Evolutionary conservation across 805 yeast species (phyloP).

Genomic region (Kazachstania bromeliacearum): DNA sequence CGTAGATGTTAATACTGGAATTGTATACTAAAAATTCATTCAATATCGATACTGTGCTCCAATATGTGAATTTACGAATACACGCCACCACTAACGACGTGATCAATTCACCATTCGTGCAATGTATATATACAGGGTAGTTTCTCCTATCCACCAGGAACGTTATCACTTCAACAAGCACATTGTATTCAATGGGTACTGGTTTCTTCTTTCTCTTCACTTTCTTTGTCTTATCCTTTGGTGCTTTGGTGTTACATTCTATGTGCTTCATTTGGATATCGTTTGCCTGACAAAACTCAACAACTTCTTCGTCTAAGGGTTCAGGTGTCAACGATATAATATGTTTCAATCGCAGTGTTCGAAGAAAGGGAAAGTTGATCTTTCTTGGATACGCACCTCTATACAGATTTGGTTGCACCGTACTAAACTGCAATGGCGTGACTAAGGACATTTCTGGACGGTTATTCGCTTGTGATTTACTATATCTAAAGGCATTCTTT

Average conservation of each 20-base stretch:
- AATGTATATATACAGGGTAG: constrained; percentile 75
- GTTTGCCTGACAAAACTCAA: constrained; percentile 42
- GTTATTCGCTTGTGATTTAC: background rate
- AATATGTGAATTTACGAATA: constrained; percentile 66
- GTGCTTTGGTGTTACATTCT: constrained; percentile 5
- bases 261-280: constrained; percentile 61
- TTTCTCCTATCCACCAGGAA: constrained; percentile 47
- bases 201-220: constrained; percentile 77
- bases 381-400: constrained; percentile 85
- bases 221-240: constrained; percentile 18
- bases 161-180: constrained; percentile 52
- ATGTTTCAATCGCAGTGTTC: constrained; percentile 55
- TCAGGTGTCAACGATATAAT: constrained; percentile 74
- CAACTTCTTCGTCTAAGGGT: constrained; percentile 44
- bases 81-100: constrained; percentile 82
- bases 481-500: too few relatives aligned
- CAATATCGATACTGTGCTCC: constrained; percentile 84
- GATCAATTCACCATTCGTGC: constrained; percentile 82
- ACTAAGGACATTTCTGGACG: constrained; percentile 28
- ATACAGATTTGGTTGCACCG: constrained; percentile 59
- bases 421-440: constrained; percentile 73
- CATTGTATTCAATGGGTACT: constrained; percentile 65
- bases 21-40: constrained; percentile 76
- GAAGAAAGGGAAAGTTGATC: constrained; percentile 58
- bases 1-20: constrained; percentile 70